Evolutionary conservation across 2,329 filamentous ascomycete genomes (phyloP), one percentile per base, ranked within the genome.

Genomic region (Aspergillus sp.): DNA sequence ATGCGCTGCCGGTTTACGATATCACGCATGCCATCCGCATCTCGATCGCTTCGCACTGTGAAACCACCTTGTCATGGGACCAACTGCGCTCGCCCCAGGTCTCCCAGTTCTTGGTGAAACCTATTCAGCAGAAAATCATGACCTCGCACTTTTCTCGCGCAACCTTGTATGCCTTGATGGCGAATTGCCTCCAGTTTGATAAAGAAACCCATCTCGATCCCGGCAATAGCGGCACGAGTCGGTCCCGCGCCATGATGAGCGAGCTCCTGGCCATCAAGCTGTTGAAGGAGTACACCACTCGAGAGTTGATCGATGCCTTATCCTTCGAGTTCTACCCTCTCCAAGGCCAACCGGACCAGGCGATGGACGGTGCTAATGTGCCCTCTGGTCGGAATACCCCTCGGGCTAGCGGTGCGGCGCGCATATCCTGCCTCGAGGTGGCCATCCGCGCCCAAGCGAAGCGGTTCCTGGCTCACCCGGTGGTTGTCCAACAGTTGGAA

Each of bases 311-410:
- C 45, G 89, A 96, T 64, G 86, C 86, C 3, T 68, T 96, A 25
- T 93, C 86, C 15, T 95, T 95, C 60, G 89, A 95, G 57, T 95
- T 94, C 56, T 85, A 91, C 55, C 89, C 89, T 1, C 70, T 95
- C 1, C 86, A 94, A 56, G 89, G 88, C 6, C 69, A 91, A 10
- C 19, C 19, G 19, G 10, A 22, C 10, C 6, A 10, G 5, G 10
- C 10, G 5, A 5, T 6, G 19, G 6, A 5, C 10, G 19, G 19
- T 6, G 6, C 5, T 22, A 10, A 22, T 10, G 5, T 6, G 6
- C 10, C 5, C 10, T 10, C 5, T 6, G 19, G 19, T 22, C 6
- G 27, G 57, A 60, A 4, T 58, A 64, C 5, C 39, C 51, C 8
- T 44, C 47, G 4, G 50, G 55, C 43, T 57, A 57, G 57, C 27